Evolutionary conservation across 192 early-diverging fungal genomes (phyloP), one percentile per base, ranked within the genome.

Genomic region (Coemansia guatemalensis): DNA sequence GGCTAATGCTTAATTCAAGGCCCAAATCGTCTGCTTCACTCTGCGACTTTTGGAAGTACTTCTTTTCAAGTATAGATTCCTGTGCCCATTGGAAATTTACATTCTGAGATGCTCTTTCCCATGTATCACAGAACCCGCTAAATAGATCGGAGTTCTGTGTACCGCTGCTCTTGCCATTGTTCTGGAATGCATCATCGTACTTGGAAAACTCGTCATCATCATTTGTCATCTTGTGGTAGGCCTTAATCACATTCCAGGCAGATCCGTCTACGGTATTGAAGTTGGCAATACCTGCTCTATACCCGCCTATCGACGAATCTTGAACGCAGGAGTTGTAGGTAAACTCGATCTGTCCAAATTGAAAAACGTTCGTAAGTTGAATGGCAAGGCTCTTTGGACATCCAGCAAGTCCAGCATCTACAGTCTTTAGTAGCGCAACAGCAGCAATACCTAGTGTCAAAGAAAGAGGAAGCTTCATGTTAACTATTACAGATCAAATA

Each of bases 291-390:
- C 84, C 84, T 25, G 63, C 69, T 11, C 78, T 73, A 44, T 66
- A 85, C 8, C 76, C 84, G n/a, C 80, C 58, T 22, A 74, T 74
- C 50, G 79, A 69, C 0, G 61, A 11, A 25, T 82, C 68, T 32
- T 80, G 48, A 25, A 67, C 58, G 65, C 72, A 81, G 48, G 75
- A 77, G 23, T 71, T 74, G 53, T 74, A 85, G 33, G 72, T 32
- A 49, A 83, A 78, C 44, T 65, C 11, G 1, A 50, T 69, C 23
- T 69, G 53, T 5, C 68, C 69, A 58, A 73, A 67, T 53, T 85
- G 82, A 56, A 66, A 79, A 11, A 70, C 69, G 68, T 83, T 83
- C 32, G 84, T 83, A 5, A 85, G 66, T 54, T 83, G 65, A 23
- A 83, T 62, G 27, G 81, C 71, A 29, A 83, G 63, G 41, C 52